Conservation (phyloP, 1,139 yeast species). For the Hyphopichia fennica region DNA sequence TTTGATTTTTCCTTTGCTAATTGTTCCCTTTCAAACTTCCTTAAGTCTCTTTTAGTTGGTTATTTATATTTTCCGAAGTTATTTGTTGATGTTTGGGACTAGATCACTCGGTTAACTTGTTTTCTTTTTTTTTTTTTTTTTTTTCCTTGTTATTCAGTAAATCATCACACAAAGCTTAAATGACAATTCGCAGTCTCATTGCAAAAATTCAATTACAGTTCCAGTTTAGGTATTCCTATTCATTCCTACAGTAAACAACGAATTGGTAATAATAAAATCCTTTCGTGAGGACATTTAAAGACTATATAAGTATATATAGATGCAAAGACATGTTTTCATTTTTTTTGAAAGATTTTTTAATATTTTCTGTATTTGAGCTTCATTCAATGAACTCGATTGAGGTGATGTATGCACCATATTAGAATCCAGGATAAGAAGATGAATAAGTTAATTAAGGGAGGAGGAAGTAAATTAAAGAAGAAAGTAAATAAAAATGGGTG, state of each 20-base stretch:
- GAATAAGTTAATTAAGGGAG: not conserved
- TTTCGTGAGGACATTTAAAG: constrained; percentile 15
- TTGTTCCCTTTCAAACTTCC: not conserved
- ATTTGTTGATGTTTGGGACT: not conserved
- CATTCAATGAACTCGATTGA: not conserved
- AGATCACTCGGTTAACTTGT: not conserved
- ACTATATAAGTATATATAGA: constrained; percentile 7
- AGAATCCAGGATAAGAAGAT: not conserved
- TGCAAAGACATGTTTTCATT: constrained; percentile 1
- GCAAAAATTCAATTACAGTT: not conserved
- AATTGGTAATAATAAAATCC: constrained; percentile 10
- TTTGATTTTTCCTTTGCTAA: no score
- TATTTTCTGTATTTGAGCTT: not conserved
- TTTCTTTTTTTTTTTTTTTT: not conserved
- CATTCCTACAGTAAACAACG: not conserved
- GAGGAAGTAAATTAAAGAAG: not conserved
- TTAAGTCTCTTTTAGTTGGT: not conserved
- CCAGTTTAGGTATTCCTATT: not conserved
- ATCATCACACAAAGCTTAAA: not conserved
- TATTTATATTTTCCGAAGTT: not conserved
- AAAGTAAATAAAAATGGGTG: not conserved
- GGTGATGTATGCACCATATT: no score
- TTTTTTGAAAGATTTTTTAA: not conserved
- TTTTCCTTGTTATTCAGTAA: not conserved
- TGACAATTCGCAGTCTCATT: not conserved